phyloP scores from a whole-genome alignment of 495 filamentous ascomycete genomes.

The Aspergillus coremiiformis region DNA sequence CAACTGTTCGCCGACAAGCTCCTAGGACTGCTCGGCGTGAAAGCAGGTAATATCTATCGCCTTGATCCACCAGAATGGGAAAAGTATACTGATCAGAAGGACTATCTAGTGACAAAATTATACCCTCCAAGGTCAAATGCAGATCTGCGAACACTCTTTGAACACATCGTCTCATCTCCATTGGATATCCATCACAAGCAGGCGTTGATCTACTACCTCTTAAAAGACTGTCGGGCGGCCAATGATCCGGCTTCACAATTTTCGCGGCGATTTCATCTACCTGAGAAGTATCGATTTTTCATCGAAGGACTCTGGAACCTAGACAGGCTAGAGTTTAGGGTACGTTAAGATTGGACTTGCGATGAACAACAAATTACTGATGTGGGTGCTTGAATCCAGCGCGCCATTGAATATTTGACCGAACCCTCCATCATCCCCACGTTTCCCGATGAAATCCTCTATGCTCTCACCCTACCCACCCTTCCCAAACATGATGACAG shows the following conservation, averaged over 20 bases:
- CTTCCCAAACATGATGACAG: conserved; percentile 53
- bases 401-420: conserved; percentile 63
- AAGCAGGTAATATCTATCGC: conserved; percentile 43
- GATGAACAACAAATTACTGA: not conserved
- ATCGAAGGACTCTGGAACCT: conserved; percentile 78
- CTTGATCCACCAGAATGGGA: not conserved
- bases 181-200: conserved; percentile 65
- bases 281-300: conserved; percentile 62
- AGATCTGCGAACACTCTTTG: conserved; percentile 57
- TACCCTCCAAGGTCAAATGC: conserved; percentile 64
- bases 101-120: conserved; percentile 41
- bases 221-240: conserved; percentile 60
- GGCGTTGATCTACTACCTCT: conserved; percentile 71
- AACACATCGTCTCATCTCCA: conserved; percentile 51
- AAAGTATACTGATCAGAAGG: conserved; percentile 1
- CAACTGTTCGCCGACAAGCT: conserved; percentile 69
- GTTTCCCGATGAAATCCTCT: conserved; percentile 73
- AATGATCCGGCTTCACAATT: conserved; percentile 43
- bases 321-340: conserved; percentile 61
- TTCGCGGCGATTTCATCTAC: conserved; percentile 51
- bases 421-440: conserved; percentile 70
- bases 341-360: conserved; percentile 18
- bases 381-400: conserved; percentile 29
- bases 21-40: conserved; percentile 60
- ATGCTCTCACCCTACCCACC: conserved; percentile 53